These are phyloP conservation scores for Berkeleyomyces basicola DNA, from an alignment of 2,329 filamentous ascomycete species.

Conservation along the genomic window DNA sequence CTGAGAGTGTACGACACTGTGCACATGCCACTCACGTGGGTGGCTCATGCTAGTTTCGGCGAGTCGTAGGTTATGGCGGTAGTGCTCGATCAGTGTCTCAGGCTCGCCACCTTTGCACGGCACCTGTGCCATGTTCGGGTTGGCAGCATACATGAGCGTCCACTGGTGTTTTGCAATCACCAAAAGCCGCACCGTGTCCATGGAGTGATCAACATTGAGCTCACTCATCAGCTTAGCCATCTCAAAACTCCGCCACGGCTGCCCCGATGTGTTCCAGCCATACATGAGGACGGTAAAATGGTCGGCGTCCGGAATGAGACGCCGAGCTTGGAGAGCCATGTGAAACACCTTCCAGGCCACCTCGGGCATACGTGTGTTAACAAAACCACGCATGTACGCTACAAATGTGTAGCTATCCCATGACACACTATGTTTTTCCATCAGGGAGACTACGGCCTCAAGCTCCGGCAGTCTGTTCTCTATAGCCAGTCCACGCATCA, in stretches of 20 bases:
- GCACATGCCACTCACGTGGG: slow-evolving; percentile 17
- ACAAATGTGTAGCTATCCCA: slow-evolving; percentile 36
- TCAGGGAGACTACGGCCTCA: slow-evolving; percentile 31
- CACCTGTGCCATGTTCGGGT: slow-evolving; percentile 21
- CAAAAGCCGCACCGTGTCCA: slow-evolving; percentile 20
- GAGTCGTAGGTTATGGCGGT: slow-evolving; percentile 16
- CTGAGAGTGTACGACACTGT: slow-evolving; percentile 14
- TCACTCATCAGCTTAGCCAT: slow-evolving; percentile 28
- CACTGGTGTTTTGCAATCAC: slow-evolving; percentile 11
- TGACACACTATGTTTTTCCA: slow-evolving; percentile 30
- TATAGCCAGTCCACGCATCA: slow-evolving; percentile 53
- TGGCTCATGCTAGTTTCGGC: slow-evolving; percentile 15
- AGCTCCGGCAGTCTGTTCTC: slow-evolving; percentile 36
- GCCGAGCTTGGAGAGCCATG: slow-evolving; percentile 25
- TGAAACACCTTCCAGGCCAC: slow-evolving; percentile 33
- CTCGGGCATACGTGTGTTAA: slow-evolving; percentile 31
- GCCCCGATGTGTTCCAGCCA: slow-evolving; percentile 17
- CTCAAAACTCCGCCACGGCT: slow-evolving; percentile 30
- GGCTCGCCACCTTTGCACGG: slow-evolving; percentile 17
- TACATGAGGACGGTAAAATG: slow-evolving; percentile 39
- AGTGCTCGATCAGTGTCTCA: slow-evolving; percentile 20
- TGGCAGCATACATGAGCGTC: slow-evolving; percentile 27
- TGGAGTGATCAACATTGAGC: slow-evolving; percentile 26
- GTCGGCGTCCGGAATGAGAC: slow-evolving; percentile 29
- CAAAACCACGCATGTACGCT: slow-evolving; percentile 32